A percentile compares a stretch with the other conserved stretches of the same genome.
These are phyloP conservation scores for Colletotrichum costaricense DNA, from an alignment of 2,329 filamentous ascomycete genomes.

Conservation along the genomic window DNA sequence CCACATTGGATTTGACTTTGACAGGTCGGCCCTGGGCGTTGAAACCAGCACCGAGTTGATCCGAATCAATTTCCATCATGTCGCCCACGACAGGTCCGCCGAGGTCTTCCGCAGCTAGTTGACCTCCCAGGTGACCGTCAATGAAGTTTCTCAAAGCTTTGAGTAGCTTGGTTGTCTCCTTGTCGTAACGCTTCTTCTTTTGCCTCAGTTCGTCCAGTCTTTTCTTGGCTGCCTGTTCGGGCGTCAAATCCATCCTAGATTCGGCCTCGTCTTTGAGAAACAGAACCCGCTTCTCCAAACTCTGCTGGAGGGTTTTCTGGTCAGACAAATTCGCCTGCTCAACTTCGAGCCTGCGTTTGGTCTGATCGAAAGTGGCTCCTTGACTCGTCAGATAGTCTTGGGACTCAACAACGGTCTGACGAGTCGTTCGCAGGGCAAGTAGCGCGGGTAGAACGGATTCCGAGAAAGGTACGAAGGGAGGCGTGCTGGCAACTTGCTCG, in stretches of 20 bases:
- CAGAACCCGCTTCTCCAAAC: conserved; percentile 67
- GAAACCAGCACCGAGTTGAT: conserved; percentile 70
- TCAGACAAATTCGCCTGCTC: conserved; percentile 64
- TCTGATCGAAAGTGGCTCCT: conserved; percentile 52
- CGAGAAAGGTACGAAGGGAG: conserved; percentile 74
- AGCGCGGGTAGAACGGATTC: conserved; percentile 78
- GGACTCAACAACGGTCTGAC: conserved; percentile 73
- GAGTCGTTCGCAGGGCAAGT: conserved; percentile 75
- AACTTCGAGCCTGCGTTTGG: conserved; percentile 59
- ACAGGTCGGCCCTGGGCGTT: conserved; percentile 68
- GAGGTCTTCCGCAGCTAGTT: conserved; percentile 85
- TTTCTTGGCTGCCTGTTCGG: conserved; percentile 71
- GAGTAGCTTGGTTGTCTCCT: conserved; percentile 70
- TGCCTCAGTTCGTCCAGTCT: conserved; percentile 69
- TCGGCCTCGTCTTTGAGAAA: conserved; percentile 68
- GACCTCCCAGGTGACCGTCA: conserved; percentile 74
- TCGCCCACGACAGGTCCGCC: conserved; percentile 87
- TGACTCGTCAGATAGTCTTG: conserved; percentile 66
- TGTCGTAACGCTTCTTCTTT: conserved; percentile 70
- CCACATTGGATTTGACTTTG: conserved; percentile 55
- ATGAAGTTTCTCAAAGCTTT: conserved; percentile 77
- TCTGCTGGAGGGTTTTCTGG: conserved; percentile 65
- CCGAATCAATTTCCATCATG: conserved; percentile 71
- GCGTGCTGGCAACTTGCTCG: conserved; percentile 67
- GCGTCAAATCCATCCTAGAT: conserved; percentile 66